These are phyloP conservation scores for Nicotiana benthamiana DNA, from an alignment of 257 asterid species.

Conservation along the genomic window DNA sequence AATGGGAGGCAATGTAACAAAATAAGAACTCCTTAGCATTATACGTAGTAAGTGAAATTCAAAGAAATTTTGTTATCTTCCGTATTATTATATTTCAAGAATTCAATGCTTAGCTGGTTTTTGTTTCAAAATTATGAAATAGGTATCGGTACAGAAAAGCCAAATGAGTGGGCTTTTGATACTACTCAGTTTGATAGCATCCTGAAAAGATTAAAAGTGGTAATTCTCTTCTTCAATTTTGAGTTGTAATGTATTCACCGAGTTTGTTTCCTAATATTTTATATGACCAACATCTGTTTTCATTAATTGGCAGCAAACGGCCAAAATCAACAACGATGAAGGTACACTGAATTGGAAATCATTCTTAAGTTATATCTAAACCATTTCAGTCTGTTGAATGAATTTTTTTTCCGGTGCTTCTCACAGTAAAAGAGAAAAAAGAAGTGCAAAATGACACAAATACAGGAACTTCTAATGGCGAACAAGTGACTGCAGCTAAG, in stretches of 20 bases:
- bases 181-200: slow-evolving; percentile 88
- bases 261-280: background rate
- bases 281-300: slow-evolving; percentile 1
- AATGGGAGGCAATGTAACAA: background rate
- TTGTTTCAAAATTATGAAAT: slow-evolving; percentile 7
- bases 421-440: slow-evolving; percentile 23
- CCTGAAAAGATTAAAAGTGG: slow-evolving; percentile 92
- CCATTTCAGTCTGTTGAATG: background rate
- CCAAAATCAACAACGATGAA: slow-evolving; percentile 40
- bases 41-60: background rate
- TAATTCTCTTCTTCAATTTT: slow-evolving; percentile 17
- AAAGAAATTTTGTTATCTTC: background rate
- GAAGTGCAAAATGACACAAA: slow-evolving; percentile 12
- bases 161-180: slow-evolving; percentile 93
- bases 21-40: background rate
- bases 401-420: slow-evolving; percentile 6
- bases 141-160: slow-evolving; percentile 83
- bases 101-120: background rate
- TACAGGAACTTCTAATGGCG: slow-evolving; percentile 21
- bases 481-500: slow-evolving; percentile 37
- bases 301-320: slow-evolving; percentile 51
- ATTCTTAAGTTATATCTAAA: background rate
- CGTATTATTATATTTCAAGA: background rate
- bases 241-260: background rate
- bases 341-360: slow-evolving; percentile 28